Evolutionary conservation across 176 grass and related monocot genomes (phyloP).

Genomic region (Rhynchospora breviuscula): DNA sequence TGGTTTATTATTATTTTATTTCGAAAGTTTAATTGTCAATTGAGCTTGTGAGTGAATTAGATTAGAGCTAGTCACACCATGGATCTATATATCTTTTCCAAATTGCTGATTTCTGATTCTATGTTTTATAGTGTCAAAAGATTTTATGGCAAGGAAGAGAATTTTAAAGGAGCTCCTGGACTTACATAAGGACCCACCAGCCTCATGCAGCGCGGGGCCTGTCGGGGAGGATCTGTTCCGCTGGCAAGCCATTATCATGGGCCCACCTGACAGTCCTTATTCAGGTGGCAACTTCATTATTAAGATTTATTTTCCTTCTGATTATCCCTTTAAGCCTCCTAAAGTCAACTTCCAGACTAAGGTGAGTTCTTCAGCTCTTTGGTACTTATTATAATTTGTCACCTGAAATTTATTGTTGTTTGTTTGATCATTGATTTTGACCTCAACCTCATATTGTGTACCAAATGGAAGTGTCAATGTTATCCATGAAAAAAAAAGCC

Average conservation of each 20-base stretch:
- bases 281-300: conserved; percentile 28
- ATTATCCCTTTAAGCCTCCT: conserved; percentile 49
- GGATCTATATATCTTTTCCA: not conserved
- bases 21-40: not conserved
- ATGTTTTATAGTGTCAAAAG: not conserved
- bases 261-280: conserved; percentile 36
- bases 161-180: conserved; percentile 43
- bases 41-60: not conserved
- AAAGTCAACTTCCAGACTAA: conserved; percentile 46
- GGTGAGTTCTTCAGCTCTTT: conserved; percentile 3
- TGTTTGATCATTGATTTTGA: not conserved
- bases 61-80: not conserved
- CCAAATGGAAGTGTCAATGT: not conserved
- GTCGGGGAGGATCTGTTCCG: conserved; percentile 41
- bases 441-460: not conserved
- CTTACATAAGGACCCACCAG: conserved; percentile 31
- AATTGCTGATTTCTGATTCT: not conserved
- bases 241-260: conserved; percentile 43
- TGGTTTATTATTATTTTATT: too few species aligned
- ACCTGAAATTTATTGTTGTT: not conserved
- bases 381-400: not conserved
- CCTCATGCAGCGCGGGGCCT: conserved; percentile 30
- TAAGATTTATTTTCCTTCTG: conserved; percentile 37
- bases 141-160: conserved; percentile 29
- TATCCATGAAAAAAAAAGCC: not conserved